Evolutionary conservation across 1,284 basidiomycete genomes (phyloP).

Genomic region (Porogramme epimiltina): DNA sequence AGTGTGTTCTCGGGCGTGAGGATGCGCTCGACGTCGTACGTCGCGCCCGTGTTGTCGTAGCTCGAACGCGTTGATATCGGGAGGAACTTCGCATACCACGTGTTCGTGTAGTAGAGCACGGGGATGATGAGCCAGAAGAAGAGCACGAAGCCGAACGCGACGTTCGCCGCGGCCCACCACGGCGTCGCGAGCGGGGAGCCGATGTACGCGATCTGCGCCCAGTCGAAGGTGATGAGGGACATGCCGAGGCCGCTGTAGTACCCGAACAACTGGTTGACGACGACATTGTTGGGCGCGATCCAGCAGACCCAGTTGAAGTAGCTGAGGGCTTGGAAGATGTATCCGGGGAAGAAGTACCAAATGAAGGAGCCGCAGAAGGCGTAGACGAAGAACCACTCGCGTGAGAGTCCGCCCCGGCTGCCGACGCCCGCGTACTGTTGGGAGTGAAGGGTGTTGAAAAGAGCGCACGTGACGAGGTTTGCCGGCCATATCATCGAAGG

Average conservation of each 20-base stretch:
- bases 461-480: slow-evolving; percentile 72
- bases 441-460: slow-evolving; percentile 78
- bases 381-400: slow-evolving; percentile 34
- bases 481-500: slow-evolving; percentile 79
- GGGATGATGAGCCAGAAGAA: slow-evolving; percentile 69
- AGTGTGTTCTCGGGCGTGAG: slow-evolving; percentile 45
- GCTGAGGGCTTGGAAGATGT: slow-evolving; percentile 42
- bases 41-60: slow-evolving; percentile 43
- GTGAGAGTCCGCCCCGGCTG: slow-evolving; percentile 59
- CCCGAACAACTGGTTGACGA: slow-evolving; percentile 86
- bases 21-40: slow-evolving; percentile 56
- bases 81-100: slow-evolving; percentile 43
- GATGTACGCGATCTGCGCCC: slow-evolving; percentile 35
- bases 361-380: slow-evolving; percentile 28
- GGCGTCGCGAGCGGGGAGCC: slow-evolving; percentile 35
- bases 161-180: slow-evolving; percentile 35
- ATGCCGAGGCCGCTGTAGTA: slow-evolving; percentile 78
- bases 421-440: slow-evolving; percentile 66
- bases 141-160: slow-evolving; percentile 32
- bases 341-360: slow-evolving; percentile 48
- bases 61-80: slow-evolving; percentile 35
- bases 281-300: slow-evolving; percentile 59
- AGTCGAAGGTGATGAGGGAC: slow-evolving; percentile 48
- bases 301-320: slow-evolving; percentile 64
- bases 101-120: slow-evolving; percentile 42